Evolutionary conservation across 139 green algal genomes (phyloP).

Genomic region (Raphidocelis subcapitata): DNA sequence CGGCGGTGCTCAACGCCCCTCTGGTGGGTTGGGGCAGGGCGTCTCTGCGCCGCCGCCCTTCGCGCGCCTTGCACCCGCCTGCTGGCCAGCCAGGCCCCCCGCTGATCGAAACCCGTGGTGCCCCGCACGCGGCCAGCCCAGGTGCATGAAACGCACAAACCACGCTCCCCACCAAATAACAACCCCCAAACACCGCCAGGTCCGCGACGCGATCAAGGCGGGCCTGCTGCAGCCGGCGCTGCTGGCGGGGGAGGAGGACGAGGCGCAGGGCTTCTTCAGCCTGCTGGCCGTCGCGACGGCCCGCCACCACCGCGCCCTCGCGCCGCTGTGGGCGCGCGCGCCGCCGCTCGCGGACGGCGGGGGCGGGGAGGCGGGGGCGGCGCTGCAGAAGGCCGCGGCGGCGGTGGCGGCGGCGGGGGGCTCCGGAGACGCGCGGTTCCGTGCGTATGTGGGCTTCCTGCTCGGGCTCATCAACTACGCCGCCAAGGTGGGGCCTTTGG

Average conservation of each 20-base stretch:
- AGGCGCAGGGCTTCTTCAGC: slow-evolving; percentile 28
- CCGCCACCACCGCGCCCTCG: not conserved
- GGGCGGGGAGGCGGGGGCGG: no score
- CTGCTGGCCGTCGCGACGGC: slow-evolving; percentile 8
- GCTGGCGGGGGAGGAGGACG: slow-evolving; percentile 18
- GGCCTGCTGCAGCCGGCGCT: slow-evolving; percentile 25
- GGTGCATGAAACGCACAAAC: slow-evolving; percentile 9
- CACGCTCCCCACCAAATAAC: no score
- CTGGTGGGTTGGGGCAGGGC: not conserved
- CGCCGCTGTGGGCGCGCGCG: not conserved
- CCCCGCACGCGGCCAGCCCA: slow-evolving; percentile 11
- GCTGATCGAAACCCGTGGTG: not conserved
- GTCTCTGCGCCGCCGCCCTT: not conserved
- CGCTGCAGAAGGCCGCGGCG: slow-evolving; percentile 4
- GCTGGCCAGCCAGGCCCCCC: not conserved
- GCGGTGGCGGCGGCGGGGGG: slow-evolving; percentile 5
- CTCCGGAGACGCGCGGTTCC: slow-evolving; percentile 38
- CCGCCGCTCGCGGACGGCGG: not conserved
- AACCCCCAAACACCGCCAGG: no score
- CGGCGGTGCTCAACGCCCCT: no score
- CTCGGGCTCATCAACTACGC: slow-evolving; percentile 33
- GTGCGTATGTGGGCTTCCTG: slow-evolving; percentile 38
- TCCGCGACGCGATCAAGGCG: slow-evolving; percentile 46
- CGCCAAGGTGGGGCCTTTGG: slow-evolving; percentile 15
- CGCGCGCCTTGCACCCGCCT: not conserved